These are phyloP conservation scores for Discostella pseudostelligera DNA, from an alignment of 108 stramenopile genomes.

Conservation along the genomic window DNA sequence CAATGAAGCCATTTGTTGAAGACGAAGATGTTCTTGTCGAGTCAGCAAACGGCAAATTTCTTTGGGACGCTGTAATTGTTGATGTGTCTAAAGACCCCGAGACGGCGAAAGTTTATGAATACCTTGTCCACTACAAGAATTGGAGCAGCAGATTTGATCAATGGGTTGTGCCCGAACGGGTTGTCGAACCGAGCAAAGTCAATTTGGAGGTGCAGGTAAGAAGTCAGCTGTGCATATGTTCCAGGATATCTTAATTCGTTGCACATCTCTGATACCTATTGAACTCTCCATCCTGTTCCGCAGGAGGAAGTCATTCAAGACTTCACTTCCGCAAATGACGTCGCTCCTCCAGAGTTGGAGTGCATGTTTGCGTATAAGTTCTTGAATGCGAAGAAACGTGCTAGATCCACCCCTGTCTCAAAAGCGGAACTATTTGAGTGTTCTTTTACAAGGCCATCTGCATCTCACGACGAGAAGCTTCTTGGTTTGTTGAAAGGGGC, in stretches of 20 bases:
- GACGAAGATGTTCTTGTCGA: slow-evolving; percentile 78
- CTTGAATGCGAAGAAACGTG: slow-evolving; percentile 57
- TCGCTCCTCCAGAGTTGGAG: slow-evolving; percentile 50
- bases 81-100: slow-evolving; percentile 51
- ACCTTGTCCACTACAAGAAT: slow-evolving; percentile 72
- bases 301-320: slow-evolving; percentile 66
- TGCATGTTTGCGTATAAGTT: slow-evolving; percentile 55
- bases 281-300: neutral
- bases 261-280: too few species aligned
- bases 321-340: slow-evolving; percentile 14
- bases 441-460: slow-evolving; percentile 26
- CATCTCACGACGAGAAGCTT: slow-evolving; percentile 59
- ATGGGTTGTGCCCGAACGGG: slow-evolving; percentile 69
- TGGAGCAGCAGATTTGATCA: slow-evolving; percentile 86
- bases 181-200: slow-evolving; percentile 69
- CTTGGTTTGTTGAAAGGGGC: slow-evolving; percentile 68
- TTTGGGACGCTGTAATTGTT: slow-evolving; percentile 73
- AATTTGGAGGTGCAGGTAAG: slow-evolving; percentile 53
- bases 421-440: slow-evolving; percentile 57
- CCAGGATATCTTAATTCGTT: too few species aligned
- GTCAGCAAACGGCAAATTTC: slow-evolving; percentile 52
- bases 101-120: slow-evolving; percentile 52
- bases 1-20: slow-evolving; percentile 48
- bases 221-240: too few species aligned
- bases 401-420: slow-evolving; percentile 46